Evolutionary conservation across 371 early-diverging fungal genomes (phyloP).

Genomic region (Encephalitozoon cuniculi): DNA sequence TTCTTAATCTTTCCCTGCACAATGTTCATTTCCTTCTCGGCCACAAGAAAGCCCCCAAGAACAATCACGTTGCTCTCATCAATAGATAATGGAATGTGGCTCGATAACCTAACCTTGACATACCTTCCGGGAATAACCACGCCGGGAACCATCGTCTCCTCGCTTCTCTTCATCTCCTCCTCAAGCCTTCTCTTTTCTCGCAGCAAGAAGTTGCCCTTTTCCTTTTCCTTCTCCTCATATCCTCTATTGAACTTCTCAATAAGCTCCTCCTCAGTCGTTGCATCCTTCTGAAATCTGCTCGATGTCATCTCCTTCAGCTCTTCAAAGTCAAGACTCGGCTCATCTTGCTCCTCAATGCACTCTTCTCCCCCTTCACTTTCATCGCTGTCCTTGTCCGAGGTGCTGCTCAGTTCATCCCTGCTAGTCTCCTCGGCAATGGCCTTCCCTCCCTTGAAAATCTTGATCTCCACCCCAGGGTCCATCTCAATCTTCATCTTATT

Average conservation of each 20-base stretch:
- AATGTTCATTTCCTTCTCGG: slow-evolving; percentile 42
- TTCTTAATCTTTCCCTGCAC: slow-evolving; percentile 67
- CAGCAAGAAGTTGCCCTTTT: slow-evolving; percentile 11
- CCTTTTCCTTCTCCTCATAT: slow-evolving; percentile 46
- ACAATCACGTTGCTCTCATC: slow-evolving; percentile 34
- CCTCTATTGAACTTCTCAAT: slow-evolving; percentile 51
- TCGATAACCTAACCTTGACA: slow-evolving; percentile 38
- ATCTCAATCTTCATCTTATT: not conserved
- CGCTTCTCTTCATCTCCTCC: slow-evolving; percentile 26
- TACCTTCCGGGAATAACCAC: slow-evolving; percentile 53
- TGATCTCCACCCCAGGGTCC: not conserved
- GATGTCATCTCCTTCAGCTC: slow-evolving; percentile 17
- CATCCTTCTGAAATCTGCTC: slow-evolving; percentile 38
- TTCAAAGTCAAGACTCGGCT: not conserved
- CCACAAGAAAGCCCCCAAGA: slow-evolving; percentile 23
- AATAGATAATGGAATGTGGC: slow-evolving; percentile 9
- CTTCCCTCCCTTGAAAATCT: slow-evolving; percentile 15
- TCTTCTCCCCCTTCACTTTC: not conserved
- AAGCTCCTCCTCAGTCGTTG: slow-evolving; percentile 45
- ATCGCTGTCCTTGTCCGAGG: not conserved
- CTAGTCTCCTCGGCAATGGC: not conserved
- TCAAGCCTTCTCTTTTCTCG: slow-evolving; percentile 19
- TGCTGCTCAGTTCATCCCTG: not conserved
- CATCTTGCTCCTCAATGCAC: not conserved
- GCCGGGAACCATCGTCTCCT: slow-evolving; percentile 22